Percentiles rank a stretch among this genome's conserved stretches.
phyloP scores from a whole-genome alignment of 257 asterid species.

The Eucommia ulmoides region DNA sequence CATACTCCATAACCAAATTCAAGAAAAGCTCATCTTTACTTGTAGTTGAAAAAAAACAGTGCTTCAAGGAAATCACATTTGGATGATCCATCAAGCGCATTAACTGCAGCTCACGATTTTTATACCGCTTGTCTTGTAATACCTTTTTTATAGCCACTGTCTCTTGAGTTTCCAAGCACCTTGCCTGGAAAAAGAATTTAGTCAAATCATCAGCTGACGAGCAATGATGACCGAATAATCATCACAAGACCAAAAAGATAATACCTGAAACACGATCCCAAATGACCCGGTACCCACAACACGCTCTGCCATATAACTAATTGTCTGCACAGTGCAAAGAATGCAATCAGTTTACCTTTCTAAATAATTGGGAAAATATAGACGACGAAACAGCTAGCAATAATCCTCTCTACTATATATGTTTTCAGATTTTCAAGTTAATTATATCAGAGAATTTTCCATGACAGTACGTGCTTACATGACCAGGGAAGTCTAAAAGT shows the following conservation, averaged over 20 bases:
- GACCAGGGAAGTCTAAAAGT: slow-evolving; percentile 10
- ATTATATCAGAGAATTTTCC: no score
- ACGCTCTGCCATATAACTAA: slow-evolving; percentile 96
- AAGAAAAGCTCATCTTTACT: slow-evolving; percentile 90
- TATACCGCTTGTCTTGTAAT: slow-evolving; percentile 78
- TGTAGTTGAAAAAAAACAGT: slow-evolving; percentile 89
- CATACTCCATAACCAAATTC: slow-evolving; percentile 90
- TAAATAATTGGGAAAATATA: no score
- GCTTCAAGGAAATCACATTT: slow-evolving; percentile 70
- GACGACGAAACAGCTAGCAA: slow-evolving; percentile 5
- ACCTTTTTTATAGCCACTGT: slow-evolving; percentile 87
- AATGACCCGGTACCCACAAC: slow-evolving; percentile 94
- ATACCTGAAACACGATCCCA: slow-evolving; percentile 88
- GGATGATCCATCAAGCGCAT: slow-evolving; percentile 94
- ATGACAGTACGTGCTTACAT: neutral
- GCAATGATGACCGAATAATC: no score
- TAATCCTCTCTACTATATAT: no score
- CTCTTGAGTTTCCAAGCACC: slow-evolving; percentile 93
- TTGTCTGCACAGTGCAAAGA: slow-evolving; percentile 39
- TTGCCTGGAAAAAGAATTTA: slow-evolving; percentile 52
- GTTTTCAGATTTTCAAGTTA: no score
- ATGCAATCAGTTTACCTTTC: no score
- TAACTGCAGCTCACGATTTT: slow-evolving; percentile 86
- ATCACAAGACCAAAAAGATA: slow-evolving; percentile 3
- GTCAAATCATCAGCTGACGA: no score